phyloP scores from a whole-genome alignment of 2,329 filamentous ascomycete species.

The Penicillium frequentans region DNA sequence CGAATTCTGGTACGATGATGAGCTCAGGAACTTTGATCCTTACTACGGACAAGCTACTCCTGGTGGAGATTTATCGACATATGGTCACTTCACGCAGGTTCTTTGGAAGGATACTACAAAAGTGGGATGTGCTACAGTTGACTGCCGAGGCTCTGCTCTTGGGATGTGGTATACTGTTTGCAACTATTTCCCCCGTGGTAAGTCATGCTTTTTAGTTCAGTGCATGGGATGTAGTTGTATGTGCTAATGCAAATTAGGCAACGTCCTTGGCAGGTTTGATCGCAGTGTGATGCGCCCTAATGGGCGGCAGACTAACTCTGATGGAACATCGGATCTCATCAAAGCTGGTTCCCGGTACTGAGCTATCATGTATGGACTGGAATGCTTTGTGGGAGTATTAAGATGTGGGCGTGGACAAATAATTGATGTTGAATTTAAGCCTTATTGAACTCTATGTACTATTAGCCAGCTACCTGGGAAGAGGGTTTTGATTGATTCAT shows the following conservation, averaged over 20 bases:
- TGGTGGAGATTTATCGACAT: not conserved
- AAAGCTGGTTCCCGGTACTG: not conserved
- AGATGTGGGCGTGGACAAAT: not conserved
- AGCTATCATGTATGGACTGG: not conserved
- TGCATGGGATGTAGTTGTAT: not conserved
- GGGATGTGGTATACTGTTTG: slow-evolving; percentile 1
- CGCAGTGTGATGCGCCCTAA: not conserved
- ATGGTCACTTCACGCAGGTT: not conserved
- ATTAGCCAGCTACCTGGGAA: not conserved
- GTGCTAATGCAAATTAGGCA: not conserved
- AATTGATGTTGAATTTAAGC: not conserved
- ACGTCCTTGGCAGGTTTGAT: not conserved
- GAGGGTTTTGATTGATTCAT: not conserved
- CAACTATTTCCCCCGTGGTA: not conserved
- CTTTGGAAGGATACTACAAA: not conserved
- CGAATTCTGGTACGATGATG: not conserved
- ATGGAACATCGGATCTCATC: not conserved
- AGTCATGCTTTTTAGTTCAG: not conserved
- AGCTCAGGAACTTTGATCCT: not conserved
- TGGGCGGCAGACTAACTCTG: not conserved
- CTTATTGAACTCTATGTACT: not conserved
- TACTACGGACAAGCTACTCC: not conserved
- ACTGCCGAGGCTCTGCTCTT: not conserved
- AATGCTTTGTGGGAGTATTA: not conserved
- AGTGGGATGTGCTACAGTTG: not conserved